Evolutionary conservation across 2,329 filamentous ascomycete genomes (phyloP), one percentile per base, ranked within the genome.

Genomic region (Aphanocladium album): DNA sequence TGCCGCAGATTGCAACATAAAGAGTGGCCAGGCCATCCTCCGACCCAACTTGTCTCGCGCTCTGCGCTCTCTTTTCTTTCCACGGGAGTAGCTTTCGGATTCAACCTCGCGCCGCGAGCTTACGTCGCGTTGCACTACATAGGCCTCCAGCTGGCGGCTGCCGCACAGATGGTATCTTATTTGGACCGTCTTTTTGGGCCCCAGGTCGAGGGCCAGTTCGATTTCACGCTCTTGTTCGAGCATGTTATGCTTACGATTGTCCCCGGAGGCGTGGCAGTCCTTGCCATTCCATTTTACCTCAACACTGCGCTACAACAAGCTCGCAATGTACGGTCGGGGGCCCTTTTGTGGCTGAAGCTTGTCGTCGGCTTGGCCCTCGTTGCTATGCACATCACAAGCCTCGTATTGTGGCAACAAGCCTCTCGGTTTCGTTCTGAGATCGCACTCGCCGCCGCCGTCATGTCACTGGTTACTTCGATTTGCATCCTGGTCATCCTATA

Each of bases 401-500:
- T 60, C 14, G 19, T 12, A 1, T 2, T 46, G 6, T 53, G 57
- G 57, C 49, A 52, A 4, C n/a, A 30, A 12, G 25, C 57, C 3
- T 45, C 35, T 2, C 30, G 35, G 7, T 37, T 53, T 25, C 37
- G 37, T 2, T 60, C 57, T 2, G 14, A 35, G 12, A 11, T 37
- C 5, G 30, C 55, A 5, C 3, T 50, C 27, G n/a, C 41, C 21
- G 43, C 57, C 6, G 21, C 35, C 7, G 27, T 30, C 37, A 46
- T 60, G 49, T 60, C 57, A 1, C 27, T 51, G 6, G 17, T 46
- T 11, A 25, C 49, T 25, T 57, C 54, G 5, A 2, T 57, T 8
- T 19, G 54, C 27, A 39, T 49, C 14, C 4, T 57, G 0, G 45
- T 66, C 0, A 50, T 76, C 2, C 74, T 72, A 0, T 75, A 69